Evolutionary conservation across 2,329 filamentous ascomycete genomes (phyloP), one percentile per base, ranked within the genome.

Genomic region (Claviceps cyperi): DNA sequence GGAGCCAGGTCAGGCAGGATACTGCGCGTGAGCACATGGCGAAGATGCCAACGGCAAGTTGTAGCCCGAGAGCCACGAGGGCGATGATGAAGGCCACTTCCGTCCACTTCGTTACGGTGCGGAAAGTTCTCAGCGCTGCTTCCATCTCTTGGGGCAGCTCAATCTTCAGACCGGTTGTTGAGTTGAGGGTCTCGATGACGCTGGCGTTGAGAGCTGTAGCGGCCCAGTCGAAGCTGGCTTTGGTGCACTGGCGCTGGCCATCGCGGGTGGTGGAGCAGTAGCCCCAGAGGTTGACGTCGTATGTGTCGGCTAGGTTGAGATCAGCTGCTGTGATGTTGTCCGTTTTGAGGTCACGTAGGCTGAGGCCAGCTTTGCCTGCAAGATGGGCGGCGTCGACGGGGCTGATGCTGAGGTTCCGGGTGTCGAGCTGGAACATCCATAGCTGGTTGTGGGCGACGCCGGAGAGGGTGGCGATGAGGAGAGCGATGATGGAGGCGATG

Each of bases 251-350:
- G 55, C 74, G 72, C 54, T 75, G 72, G 55, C 57, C 56, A 56
- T 76, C 75, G 56, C 72, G 65, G 47, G 74, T 68, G 49, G 76
- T 80, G 51, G 73, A 71, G 77, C 92, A 97, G 76, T 89, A 95
- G 63, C 84, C 85, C 85, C 87, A 94, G 38, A 97, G 75, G 62
- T 78, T 80, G 62, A 97, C 74, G 53, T 85, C 77, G 76, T 96
- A 97, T 60, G 81, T 74, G 62, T 91, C 80, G 60, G 76, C 78
- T 52, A 95, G 76, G 50, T 77, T 73, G 43, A 86, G 72, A 22
- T 77, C 68, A 1, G 63, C 56, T 7, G 77, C 78, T 4, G 76
- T 80, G 60, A 82, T 72, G 66, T 78, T 80, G 56, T 57, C 63
- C 55, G 55, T 58, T 53, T 61, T 57, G 46, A 47, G 50, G 38